Evolutionary conservation across 208 protist genomes (phyloP), one percentile per base, ranked within the genome.

Genomic region (Jaenimonas drosophilae): DNA sequence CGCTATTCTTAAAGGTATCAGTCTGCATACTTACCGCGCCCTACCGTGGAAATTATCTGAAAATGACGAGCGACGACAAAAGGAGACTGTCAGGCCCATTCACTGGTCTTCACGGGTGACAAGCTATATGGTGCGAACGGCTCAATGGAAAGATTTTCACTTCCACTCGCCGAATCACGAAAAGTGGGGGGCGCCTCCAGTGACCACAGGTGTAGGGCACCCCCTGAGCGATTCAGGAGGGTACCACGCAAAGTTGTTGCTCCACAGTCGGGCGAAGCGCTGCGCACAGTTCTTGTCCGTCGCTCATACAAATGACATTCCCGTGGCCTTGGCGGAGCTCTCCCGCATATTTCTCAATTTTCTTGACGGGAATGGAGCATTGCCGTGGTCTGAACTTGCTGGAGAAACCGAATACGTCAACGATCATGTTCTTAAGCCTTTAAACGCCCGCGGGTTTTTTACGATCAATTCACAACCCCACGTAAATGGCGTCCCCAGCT

Each of bases 381-480:
- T 86, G 32, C 87, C 85, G 30, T 93, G 82, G 77, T 68, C 64
- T 29, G 78, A 92, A 16, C 47, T 91, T 16, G 59, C 63, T 17
- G 44, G 54, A 12, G 82, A 94, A 46, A 76, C 80, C 4, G 58
- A 49, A 17, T 53, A 52, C 28, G 79, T 97, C 27, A 49, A 63
- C 23, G 59, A 76, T n/a, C 6, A 65, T 25, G 40, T 97, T 5
- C 36, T 85, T 21, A 59, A 74, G 37, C 63, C 60, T 4, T 46
- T 97, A 1, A 96, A 97, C 49, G 51, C 60, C 16, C 44, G 70
- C 31, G 94, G 91, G 11, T 74, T 96, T 32, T 83, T 95, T 31
- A 97, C 91, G 14, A 97, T 96, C 36, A 96, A 96, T 67, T 77
- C 56, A 12, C 96, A 98, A 74, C 88, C 90, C 6, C 49, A 43